These are phyloP conservation scores for Rhizophora apiculata DNA, from an alignment of 345 rosid species.

Conservation along the genomic window DNA sequence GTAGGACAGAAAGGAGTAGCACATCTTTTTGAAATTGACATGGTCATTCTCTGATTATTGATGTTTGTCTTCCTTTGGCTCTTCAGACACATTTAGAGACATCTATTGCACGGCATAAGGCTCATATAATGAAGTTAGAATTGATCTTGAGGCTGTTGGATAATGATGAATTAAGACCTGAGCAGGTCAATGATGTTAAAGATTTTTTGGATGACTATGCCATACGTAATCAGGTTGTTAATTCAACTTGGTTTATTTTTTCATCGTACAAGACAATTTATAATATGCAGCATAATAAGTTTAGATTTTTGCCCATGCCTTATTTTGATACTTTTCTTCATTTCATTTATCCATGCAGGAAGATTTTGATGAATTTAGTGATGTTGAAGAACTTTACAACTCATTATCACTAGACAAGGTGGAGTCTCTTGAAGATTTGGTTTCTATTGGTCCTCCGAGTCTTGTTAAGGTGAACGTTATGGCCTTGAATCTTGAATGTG, in stretches of 20 bases:
- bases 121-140: constrained; percentile 94
- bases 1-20: constrained; percentile 38
- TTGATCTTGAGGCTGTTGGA: constrained; percentile 90
- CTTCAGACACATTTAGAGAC: constrained; percentile 87
- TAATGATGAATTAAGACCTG: constrained; percentile 97
- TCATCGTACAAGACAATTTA: too few species aligned
- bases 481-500: background rate
- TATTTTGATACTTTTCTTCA: background rate
- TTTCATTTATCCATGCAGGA: constrained; percentile 46
- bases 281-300: background rate
- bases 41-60: constrained; percentile 8
- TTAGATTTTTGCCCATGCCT: background rate
- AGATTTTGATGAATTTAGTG: constrained; percentile 86
- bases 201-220: constrained; percentile 96
- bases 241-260: constrained; percentile 2
- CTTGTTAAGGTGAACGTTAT: constrained; percentile 62
- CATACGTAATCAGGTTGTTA: constrained; percentile 89
- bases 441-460: constrained; percentile 63
- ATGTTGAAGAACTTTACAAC: constrained; percentile 86
- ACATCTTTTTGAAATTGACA: constrained; percentile 10
- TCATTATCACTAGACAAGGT: constrained; percentile 81
- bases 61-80: constrained; percentile 19
- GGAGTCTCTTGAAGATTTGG: constrained; percentile 96
- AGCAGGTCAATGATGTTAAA: constrained; percentile 93
- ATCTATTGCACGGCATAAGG: constrained; percentile 90